These are phyloP conservation scores for Russula lepida DNA, from an alignment of 768 basidiomycete genomes.

Conservation along the genomic window DNA sequence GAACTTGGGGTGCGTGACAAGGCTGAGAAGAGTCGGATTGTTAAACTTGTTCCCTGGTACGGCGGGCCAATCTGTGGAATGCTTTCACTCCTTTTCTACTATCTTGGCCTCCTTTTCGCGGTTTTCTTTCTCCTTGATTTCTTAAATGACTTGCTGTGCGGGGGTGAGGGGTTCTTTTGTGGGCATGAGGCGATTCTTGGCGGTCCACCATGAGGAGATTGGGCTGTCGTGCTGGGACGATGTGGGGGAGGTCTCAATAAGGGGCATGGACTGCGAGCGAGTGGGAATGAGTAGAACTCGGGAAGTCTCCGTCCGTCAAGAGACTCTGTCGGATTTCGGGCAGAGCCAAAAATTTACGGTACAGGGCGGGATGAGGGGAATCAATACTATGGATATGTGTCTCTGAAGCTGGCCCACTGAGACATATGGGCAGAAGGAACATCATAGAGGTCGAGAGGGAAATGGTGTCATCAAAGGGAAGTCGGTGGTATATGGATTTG, in stretches of 20 bases:
- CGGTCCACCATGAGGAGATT: conserved; percentile 53
- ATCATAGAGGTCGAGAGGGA: no score
- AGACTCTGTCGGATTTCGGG: no score
- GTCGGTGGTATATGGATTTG: no score
- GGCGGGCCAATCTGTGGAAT: conserved; percentile 43
- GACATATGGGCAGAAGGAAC: no score
- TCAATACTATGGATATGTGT: no score
- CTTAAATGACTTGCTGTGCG: conserved; percentile 73
- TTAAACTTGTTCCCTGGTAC: conserved; percentile 41
- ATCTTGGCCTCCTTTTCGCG: conserved; percentile 32
- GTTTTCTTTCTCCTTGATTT: conserved; percentile 60
- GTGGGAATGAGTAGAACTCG: no score
- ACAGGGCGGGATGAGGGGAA: no score
- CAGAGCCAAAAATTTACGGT: no score
- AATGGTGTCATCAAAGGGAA: no score
- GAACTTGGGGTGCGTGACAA: conserved; percentile 40
- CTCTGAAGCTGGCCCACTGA: no score
- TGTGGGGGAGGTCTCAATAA: conserved; percentile 41
- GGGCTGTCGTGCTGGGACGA: conserved; percentile 52
- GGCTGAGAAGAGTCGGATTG: conserved; percentile 52
- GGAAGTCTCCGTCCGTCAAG: no score
- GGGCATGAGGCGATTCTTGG: conserved; percentile 70
- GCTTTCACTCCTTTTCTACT: conserved; percentile 37
- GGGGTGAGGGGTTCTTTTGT: conserved; percentile 76
- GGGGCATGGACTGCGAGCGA: conserved; percentile 44